These are phyloP conservation scores for Penicillium cataractarum DNA, from an alignment of 495 filamentous ascomycete species.

Conservation along the genomic window DNA sequence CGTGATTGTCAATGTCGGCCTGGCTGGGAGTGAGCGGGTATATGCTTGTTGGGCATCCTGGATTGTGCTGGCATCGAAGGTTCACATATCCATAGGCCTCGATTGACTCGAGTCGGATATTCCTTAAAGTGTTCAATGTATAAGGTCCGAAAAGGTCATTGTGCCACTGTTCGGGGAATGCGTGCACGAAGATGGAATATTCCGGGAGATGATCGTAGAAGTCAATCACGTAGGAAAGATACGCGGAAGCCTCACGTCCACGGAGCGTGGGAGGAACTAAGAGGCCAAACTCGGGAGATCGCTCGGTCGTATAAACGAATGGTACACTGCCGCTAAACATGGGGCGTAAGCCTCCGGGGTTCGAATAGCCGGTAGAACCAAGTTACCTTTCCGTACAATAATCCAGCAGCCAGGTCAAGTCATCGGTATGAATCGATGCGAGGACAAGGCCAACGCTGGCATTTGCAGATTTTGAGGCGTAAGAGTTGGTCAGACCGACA, in stretches of 20 bases:
- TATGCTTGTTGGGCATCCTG: constrained; percentile 41
- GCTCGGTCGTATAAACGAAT: constrained; percentile 43
- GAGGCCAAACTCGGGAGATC: constrained; percentile 32
- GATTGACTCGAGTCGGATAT: constrained; percentile 41
- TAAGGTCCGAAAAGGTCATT: constrained; percentile 45
- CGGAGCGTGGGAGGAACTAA: constrained; percentile 36
- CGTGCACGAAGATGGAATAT: constrained; percentile 47
- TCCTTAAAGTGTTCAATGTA: constrained; percentile 33
- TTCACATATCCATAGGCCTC: constrained; percentile 46
- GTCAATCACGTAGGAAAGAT: constrained; percentile 46
- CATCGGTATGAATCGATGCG: constrained; percentile 16
- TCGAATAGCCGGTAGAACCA: neutral
- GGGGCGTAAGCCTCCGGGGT: neutral
- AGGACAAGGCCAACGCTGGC: constrained; percentile 22
- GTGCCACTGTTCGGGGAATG: constrained; percentile 46
- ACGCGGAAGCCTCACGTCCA: constrained; percentile 46
- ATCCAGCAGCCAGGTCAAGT: constrained; percentile 20
- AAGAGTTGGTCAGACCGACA: constrained; percentile 9
- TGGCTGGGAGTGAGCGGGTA: constrained; percentile 35
- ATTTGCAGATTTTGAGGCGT: constrained; percentile 11
- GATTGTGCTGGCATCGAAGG: constrained; percentile 44
- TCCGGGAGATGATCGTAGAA: constrained; percentile 42
- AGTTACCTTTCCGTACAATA: constrained; percentile 20
- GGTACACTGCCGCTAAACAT: constrained; percentile 30
- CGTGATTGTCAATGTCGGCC: constrained; percentile 39